Evolutionary conservation across 352 stramenopile genomes (phyloP).

Genomic region (Ophiocytium majus): DNA sequence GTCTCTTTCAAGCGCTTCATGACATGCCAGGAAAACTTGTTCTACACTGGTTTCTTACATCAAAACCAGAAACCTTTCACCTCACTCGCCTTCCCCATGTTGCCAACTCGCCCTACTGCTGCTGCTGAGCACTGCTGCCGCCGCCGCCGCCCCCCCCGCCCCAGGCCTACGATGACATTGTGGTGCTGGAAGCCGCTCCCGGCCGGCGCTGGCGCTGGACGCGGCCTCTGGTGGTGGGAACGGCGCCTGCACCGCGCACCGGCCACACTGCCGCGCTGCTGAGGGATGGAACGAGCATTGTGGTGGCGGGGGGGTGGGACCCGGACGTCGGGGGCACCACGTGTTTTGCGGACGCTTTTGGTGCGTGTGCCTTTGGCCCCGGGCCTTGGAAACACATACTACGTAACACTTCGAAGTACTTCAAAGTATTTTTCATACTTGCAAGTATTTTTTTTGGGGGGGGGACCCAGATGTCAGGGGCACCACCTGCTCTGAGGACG

Average conservation of each 20-base stretch:
- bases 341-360: conserved; percentile 55
- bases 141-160: background rate
- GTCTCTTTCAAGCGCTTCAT: no score
- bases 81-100: no score
- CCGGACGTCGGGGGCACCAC: conserved; percentile 42
- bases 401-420: no score
- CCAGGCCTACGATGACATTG: background rate
- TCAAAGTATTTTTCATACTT: no score
- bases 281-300: conserved; percentile 41
- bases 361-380: background rate
- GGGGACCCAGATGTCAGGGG: no score
- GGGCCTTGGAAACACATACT: no score
- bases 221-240: conserved; percentile 46
- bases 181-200: background rate
- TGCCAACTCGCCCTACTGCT: background rate
- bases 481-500: no score
- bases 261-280: conserved; percentile 55
- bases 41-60: no score
- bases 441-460: no score
- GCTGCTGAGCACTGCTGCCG: background rate
- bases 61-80: no score
- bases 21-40: no score
- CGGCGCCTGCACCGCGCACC: conserved; percentile 42
- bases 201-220: conserved; percentile 49
- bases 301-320: conserved; percentile 56